phyloP scores from a whole-genome alignment of 495 filamentous ascomycete genomes.

The Jackrogersella minutella region DNA sequence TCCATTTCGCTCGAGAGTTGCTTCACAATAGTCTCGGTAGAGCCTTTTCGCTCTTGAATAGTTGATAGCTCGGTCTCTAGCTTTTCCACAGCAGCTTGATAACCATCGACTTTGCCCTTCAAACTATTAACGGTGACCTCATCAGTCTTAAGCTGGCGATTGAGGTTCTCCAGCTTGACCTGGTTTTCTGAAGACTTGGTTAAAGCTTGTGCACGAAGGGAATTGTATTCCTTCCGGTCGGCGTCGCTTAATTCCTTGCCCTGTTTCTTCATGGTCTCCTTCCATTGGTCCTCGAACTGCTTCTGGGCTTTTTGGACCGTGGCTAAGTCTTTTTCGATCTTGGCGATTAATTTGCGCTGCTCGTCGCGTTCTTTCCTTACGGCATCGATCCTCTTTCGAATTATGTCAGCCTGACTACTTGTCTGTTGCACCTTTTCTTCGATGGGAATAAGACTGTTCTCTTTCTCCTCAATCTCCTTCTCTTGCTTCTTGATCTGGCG shows the following conservation, averaged over 20 bases:
- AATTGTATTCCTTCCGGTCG: constrained; percentile 90
- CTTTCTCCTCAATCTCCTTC: constrained; percentile 85
- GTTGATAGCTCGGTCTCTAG: constrained; percentile 74
- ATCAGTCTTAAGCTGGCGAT: constrained; percentile 86
- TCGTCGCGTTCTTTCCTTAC: constrained; percentile 78
- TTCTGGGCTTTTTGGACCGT: constrained; percentile 90
- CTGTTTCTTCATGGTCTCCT: constrained; percentile 80
- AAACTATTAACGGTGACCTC: constrained; percentile 86
- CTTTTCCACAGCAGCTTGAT: constrained; percentile 74
- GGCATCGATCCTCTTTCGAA: constrained; percentile 69
- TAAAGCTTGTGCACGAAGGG: constrained; percentile 84
- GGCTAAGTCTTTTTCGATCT: constrained; percentile 78
- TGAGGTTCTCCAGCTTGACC: constrained; percentile 81
- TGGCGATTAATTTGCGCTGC: constrained; percentile 69
- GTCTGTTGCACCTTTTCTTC: constrained; percentile 93
- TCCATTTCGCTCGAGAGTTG: constrained; percentile 79
- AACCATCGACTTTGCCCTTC: constrained; percentile 81
- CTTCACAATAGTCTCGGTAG: constrained; percentile 66
- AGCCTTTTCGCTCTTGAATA: constrained; percentile 71
- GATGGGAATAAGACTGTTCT: constrained; percentile 85
- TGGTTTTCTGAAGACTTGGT: constrained; percentile 83
- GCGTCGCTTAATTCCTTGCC: constrained; percentile 84
- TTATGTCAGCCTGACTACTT: constrained; percentile 70
- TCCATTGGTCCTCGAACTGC: constrained; percentile 88
- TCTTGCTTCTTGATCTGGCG: constrained; percentile 83